A percentile compares a stretch with the other conserved stretches of the same genome.
These are phyloP conservation scores for Fraxinus xanthoxyloides DNA, from an alignment of 305 asterid genomes.

Conservation along the genomic window DNA sequence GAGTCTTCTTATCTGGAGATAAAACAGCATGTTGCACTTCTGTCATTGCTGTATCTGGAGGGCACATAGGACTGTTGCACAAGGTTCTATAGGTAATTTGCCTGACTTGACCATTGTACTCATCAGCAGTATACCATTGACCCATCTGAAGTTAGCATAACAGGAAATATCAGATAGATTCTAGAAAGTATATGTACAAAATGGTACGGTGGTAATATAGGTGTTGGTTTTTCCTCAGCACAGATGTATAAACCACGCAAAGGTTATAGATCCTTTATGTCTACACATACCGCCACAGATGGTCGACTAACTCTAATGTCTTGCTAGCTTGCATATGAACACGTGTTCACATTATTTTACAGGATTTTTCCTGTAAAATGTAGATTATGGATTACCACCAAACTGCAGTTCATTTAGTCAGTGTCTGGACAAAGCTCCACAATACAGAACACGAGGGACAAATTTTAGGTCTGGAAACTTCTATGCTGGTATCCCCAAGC, in stretches of 20 bases:
- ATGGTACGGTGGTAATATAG: not conserved
- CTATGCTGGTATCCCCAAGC: not conserved
- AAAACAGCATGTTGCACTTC: conserved; percentile 72
- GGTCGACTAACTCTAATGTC: not conserved
- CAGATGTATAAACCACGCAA: conserved; percentile 1
- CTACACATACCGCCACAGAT: not conserved
- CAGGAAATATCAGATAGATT: conserved; percentile 23
- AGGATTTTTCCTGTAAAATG: not conserved
- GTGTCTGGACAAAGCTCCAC: not conserved
- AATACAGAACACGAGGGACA: not conserved
- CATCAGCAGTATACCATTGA: conserved; percentile 71
- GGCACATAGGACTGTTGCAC: conserved; percentile 90
- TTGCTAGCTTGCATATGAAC: not conserved
- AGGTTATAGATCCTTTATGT: not conserved
- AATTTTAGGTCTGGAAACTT: not conserved
- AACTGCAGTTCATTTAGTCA: not conserved
- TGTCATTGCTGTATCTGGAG: conserved; percentile 92
- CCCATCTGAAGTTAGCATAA: conserved; percentile 56
- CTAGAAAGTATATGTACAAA: not conserved
- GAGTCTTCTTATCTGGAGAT: conserved; percentile 62
- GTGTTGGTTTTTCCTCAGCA: not conserved
- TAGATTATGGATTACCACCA: not conserved
- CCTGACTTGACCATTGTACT: conserved; percentile 79
- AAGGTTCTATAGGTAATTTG: conserved; percentile 70
- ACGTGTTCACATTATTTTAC: not conserved